These are phyloP conservation scores for Boletus subparvulus DNA, from an alignment of 768 basidiomycete species.

Conservation along the genomic window DNA sequence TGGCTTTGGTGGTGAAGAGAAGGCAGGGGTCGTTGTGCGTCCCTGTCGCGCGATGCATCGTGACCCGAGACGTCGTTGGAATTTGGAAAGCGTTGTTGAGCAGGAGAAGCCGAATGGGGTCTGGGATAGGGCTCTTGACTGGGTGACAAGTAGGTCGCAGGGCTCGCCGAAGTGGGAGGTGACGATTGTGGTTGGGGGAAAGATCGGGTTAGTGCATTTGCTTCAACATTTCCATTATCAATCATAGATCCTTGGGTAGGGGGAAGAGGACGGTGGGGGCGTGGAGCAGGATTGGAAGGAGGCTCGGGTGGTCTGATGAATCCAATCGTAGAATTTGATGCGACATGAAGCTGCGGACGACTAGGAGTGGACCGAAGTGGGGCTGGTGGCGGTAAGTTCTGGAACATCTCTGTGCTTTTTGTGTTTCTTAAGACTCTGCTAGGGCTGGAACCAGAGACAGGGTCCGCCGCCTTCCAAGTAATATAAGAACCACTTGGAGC, in stretches of 20 bases:
- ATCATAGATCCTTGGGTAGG: conserved; percentile 25
- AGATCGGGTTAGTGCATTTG: conserved; percentile 16
- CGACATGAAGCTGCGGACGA: conserved; percentile 26
- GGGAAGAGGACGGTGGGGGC: conserved; percentile 30
- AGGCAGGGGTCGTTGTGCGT: conserved; percentile 29
- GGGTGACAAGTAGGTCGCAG: conserved; percentile 40
- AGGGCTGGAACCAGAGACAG: conserved; percentile 36
- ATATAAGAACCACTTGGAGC: conserved; percentile 24
- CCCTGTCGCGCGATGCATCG: conserved; percentile 29
- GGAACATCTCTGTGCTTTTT: conserved; percentile 32
- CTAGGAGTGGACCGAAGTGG: conserved; percentile 32
- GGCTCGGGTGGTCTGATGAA: conserved; percentile 21
- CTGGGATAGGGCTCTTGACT: conserved; percentile 59
- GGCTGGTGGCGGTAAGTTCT: conserved; percentile 14
- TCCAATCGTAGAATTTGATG: conserved; percentile 17
- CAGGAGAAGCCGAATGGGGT: conserved; percentile 56
- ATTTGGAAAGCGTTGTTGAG: conserved; percentile 31
- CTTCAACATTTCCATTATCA: conserved; percentile 22
- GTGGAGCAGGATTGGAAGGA: conserved; percentile 16
- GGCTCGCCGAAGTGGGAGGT: conserved; percentile 16
- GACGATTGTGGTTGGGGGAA: conserved; percentile 28
- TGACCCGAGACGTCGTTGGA: conserved; percentile 14
- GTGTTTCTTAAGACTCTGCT: conserved; percentile 22
- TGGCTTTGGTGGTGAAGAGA: conserved; percentile 27
- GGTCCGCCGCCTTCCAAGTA: conserved; percentile 34